Evolutionary conservation across 2,329 filamentous ascomycete genomes (phyloP), one percentile per base, ranked within the genome.

Genomic region (Thelonectria rubi): DNA sequence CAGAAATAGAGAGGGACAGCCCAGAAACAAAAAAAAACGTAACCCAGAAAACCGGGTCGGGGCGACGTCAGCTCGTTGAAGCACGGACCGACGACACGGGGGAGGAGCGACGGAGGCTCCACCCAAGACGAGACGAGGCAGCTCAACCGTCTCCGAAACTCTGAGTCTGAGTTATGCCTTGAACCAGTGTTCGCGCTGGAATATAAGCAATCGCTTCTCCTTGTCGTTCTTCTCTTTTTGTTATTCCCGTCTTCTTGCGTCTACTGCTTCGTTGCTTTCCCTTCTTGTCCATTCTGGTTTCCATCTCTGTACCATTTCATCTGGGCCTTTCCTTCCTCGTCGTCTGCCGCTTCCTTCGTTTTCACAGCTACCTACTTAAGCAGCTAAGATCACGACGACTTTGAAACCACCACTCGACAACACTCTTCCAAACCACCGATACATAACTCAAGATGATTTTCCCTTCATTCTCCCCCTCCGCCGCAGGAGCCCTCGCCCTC

Each of bases 51-150:
- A 69, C 51, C 62, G 68, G 61, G 60, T 45, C 32, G 40, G 57
- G 64, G 66, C 68, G 61, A 71, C 68, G 68, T 70, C 68, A 70
- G 68, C 69, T 46, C 17, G 63, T 54, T 45, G 54, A 58, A 70
- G 61, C 63, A 67, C 62, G 46, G 65, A 55, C 30, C 2, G n/a
- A 39, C 65, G 46, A 56, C 49, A 54, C 54, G 47, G 47, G 39
- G 46, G 32, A 54, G 24, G 24, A 32, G 17, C 45, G 26, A 37
- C 12, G 21, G 17, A n/a, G 63, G 62, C 56, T 67, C 52, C 47
- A 47, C 47, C 51, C 60, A 20, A 55, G 51, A 39, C 34, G 49
- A 58, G 56, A 43, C n/a, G 40, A 43, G 40, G 40, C 40, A 43
- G 17, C 7, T 43, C 34, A 34, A 3, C 21, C 21, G 21, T 24